Percentiles rank a stretch among this genome's conserved stretches.
phyloP scores from a whole-genome alignment of 2,329 filamentous ascomycete genomes.

The Thielaviopsis euricoi region DNA sequence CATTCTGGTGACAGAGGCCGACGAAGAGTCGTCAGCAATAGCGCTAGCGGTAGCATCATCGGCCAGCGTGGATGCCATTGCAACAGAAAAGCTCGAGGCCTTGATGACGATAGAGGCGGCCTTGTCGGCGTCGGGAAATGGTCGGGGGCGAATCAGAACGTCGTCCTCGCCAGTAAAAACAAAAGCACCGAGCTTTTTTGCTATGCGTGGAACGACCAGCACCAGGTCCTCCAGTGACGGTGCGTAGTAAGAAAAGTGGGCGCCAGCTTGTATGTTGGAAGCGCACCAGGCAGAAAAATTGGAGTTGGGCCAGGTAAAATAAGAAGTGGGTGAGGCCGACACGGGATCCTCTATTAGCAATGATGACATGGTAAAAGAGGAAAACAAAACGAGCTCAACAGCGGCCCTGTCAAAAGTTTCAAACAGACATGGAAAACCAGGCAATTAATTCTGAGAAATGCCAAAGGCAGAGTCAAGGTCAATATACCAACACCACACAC shows the following conservation, averaged over 20 bases:
- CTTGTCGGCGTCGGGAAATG: not conserved
- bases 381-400: not conserved
- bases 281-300: slow-evolving; percentile 35
- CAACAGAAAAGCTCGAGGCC: not conserved
- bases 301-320: not conserved
- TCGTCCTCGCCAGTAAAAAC: slow-evolving; percentile 22
- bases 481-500: too few species aligned
- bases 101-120: not conserved
- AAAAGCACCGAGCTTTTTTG: slow-evolving; percentile 51
- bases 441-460: too few species aligned
- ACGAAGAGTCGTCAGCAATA: slow-evolving; percentile 4
- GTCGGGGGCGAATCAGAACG: not conserved
- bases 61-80: slow-evolving; percentile 1
- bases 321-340: not conserved
- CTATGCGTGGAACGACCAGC: slow-evolving; percentile 51
- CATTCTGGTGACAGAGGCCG: slow-evolving; percentile 28
- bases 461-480: too few species aligned
- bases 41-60: not conserved
- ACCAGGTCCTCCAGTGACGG: slow-evolving; percentile 54
- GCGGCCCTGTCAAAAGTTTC: too few species aligned
- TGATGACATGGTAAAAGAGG: not conserved
- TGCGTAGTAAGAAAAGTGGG: slow-evolving; percentile 41
- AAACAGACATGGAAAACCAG: too few species aligned
- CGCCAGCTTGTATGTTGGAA: slow-evolving; percentile 18
- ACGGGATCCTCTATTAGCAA: not conserved